Evolutionary conservation across 2,329 filamentous ascomycete genomes (phyloP).

Genomic region (Cladosporium sp.): DNA sequence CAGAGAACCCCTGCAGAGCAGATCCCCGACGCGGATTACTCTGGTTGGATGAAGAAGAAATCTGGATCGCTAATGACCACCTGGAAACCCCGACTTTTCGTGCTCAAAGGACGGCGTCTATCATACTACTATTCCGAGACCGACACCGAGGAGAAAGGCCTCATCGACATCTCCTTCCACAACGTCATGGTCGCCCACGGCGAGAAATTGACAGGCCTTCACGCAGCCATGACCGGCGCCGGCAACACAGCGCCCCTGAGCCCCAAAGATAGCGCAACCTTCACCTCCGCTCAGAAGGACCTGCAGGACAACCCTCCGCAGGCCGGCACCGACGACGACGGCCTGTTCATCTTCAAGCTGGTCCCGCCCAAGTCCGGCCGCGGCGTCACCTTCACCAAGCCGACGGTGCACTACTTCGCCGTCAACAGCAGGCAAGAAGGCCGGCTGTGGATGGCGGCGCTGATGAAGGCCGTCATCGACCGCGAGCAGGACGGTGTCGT

Average conservation of each 20-base stretch:
- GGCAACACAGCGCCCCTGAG: slow-evolving; percentile 57
- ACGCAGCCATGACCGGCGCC: slow-evolving; percentile 87
- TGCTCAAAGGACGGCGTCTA: slow-evolving; percentile 81
- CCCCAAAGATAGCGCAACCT: slow-evolving; percentile 36
- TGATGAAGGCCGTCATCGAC: slow-evolving; percentile 99
- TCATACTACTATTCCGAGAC: slow-evolving; percentile 95
- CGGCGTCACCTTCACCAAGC: slow-evolving; percentile 95
- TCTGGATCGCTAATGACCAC: slow-evolving; percentile 93
- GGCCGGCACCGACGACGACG: slow-evolving; percentile 43
- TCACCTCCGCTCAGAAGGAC: slow-evolving; percentile 33
- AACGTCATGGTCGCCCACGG: slow-evolving; percentile 92
- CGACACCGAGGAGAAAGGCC: slow-evolving; percentile 84
- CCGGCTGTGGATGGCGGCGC: slow-evolving; percentile 92
- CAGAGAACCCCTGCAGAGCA: slow-evolving; percentile 78
- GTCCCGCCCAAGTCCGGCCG: slow-evolving; percentile 83
- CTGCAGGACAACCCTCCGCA: slow-evolving; percentile 31
- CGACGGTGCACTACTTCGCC: slow-evolving; percentile 94
- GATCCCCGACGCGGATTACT: slow-evolving; percentile 82
- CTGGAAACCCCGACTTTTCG: slow-evolving; percentile 95
- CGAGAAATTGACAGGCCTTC: slow-evolving; percentile 81
- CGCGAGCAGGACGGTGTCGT: slow-evolving; percentile 69
- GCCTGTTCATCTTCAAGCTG: slow-evolving; percentile 97
- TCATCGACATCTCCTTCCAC: slow-evolving; percentile 97
- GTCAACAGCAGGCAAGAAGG: slow-evolving; percentile 85
- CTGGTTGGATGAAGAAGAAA: slow-evolving; percentile 99